A percentile compares a stretch with the other conserved stretches of the same genome.
Conservation (phyloP, 2,329 filamentous ascomycete species). For the Diplocarpon mali region DNA sequence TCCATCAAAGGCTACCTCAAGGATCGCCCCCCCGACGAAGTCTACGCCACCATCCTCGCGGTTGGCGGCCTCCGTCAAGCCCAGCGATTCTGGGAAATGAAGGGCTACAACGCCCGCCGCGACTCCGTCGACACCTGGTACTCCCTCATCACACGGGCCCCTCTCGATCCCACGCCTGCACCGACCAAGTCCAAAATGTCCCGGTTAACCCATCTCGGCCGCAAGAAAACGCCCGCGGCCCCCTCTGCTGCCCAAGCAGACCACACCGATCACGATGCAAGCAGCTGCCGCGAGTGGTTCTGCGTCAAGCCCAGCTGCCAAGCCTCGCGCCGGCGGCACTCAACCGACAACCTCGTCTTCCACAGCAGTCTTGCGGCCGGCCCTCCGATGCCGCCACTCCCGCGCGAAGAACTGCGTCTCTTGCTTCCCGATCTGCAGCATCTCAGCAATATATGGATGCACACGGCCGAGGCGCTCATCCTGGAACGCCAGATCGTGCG, state of each 20-base stretch:
- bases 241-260: conserved; percentile 12
- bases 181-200: conserved; percentile 39
- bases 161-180: conserved; percentile 22
- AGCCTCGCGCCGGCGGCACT: conserved; percentile 16
- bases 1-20: conserved; percentile 52
- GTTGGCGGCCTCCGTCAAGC: conserved; percentile 52
- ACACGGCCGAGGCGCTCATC: conserved; percentile 51
- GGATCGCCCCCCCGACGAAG: conserved; percentile 50
- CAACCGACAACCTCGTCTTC: conserved; percentile 37
- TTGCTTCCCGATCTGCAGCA: conserved; percentile 45
- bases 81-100: conserved; percentile 54
- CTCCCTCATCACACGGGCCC: conserved; percentile 37
- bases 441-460: conserved; percentile 50
- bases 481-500: conserved; percentile 48
- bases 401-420: conserved; percentile 37
- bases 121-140: conserved; percentile 51
- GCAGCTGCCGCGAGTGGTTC: conserved; percentile 27
- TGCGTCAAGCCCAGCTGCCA: conserved; percentile 26
- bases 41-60: conserved; percentile 49
- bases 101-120: conserved; percentile 50
- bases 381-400: conserved; percentile 49
- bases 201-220: conserved; percentile 36
- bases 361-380: conserved; percentile 47
- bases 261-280: conserved; percentile 19
- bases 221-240: conserved; percentile 40